phyloP scores from a whole-genome alignment of 129 eudicot species.

The Scalesia atractyloides region DNA sequence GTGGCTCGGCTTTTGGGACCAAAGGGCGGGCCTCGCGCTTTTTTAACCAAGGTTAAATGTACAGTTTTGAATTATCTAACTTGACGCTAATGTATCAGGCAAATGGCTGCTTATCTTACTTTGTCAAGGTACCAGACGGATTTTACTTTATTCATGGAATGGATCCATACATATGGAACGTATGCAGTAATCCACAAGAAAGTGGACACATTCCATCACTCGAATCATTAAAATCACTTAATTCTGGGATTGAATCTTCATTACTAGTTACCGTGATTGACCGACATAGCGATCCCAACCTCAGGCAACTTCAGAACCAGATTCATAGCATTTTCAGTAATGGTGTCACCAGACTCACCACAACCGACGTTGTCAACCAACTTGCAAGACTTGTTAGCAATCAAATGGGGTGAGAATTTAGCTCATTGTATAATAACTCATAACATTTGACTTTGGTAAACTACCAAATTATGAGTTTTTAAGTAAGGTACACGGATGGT shows the following conservation, averaged over 20 bases:
- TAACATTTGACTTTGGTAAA: not conserved
- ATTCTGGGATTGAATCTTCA: conserved; percentile 52
- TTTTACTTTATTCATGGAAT: conserved; percentile 86
- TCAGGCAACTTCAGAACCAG: conserved; percentile 69
- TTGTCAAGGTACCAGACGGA: conserved; percentile 81
- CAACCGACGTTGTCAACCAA: conserved; percentile 77
- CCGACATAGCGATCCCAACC: conserved; percentile 58
- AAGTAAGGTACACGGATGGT: conserved; percentile 5
- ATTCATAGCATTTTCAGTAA: conserved; percentile 46
- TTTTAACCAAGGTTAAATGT: not conserved
- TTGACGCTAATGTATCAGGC: conserved; percentile 55
- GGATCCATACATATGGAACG: conserved; percentile 91
- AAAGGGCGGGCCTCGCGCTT: no score
- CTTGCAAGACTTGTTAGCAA: conserved; percentile 78
- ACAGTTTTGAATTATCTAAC: not conserved
- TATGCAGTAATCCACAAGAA: conserved; percentile 75
- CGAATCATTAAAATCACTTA: conserved; percentile 71
- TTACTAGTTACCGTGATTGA: conserved; percentile 74
- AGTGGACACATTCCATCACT: conserved; percentile 87
- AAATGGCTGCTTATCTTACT: conserved; percentile 88
- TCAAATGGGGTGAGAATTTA: conserved; percentile 73
- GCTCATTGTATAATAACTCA: conserved; percentile 8
- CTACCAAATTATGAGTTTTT: not conserved
- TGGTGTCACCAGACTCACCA: conserved; percentile 59
- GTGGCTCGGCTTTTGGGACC: no score